These are phyloP conservation scores for Leptographium galeiforme DNA, from an alignment of 2,329 filamentous ascomycete species.

Conservation along the genomic window DNA sequence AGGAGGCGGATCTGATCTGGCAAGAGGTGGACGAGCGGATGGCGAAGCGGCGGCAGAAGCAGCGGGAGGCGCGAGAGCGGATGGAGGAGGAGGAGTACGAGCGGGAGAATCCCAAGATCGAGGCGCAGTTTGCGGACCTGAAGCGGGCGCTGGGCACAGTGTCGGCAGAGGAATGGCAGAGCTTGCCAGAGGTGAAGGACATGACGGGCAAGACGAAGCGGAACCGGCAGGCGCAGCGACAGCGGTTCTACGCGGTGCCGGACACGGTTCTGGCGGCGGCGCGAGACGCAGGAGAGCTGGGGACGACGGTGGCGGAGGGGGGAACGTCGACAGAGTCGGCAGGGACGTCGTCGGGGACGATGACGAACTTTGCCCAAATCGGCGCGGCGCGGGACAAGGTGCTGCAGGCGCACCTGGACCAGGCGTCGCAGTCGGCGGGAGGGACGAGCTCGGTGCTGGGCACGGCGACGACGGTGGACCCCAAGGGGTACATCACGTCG, in stretches of 20 bases:
- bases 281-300: slow-evolving; percentile 65
- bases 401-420: slow-evolving; percentile 55
- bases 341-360: slow-evolving; percentile 44
- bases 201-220: slow-evolving; percentile 88
- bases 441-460: slow-evolving; percentile 57
- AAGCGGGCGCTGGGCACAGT: slow-evolving; percentile 82
- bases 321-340: slow-evolving; percentile 32
- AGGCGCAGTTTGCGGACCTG: slow-evolving; percentile 91
- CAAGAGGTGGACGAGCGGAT: slow-evolving; percentile 94
- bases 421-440: slow-evolving; percentile 69
- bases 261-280: slow-evolving; percentile 89
- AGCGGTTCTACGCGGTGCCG: slow-evolving; percentile 89
- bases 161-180: slow-evolving; percentile 93
- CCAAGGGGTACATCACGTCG: slow-evolving; percentile 90
- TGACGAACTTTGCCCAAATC: slow-evolving; percentile 97
- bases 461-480: slow-evolving; percentile 82
- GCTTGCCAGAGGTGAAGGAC: slow-evolving; percentile 88
- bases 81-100: slow-evolving; percentile 92
- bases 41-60: slow-evolving; percentile 72
- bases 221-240: slow-evolving; percentile 66
- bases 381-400: slow-evolving; percentile 94
- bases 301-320: slow-evolving; percentile 80
- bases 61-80: slow-evolving; percentile 89
- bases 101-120: slow-evolving; percentile 93
- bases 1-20: slow-evolving; percentile 94